Conservation (phyloP, 441 rosid species). For the Populus hybrid region DNA sequence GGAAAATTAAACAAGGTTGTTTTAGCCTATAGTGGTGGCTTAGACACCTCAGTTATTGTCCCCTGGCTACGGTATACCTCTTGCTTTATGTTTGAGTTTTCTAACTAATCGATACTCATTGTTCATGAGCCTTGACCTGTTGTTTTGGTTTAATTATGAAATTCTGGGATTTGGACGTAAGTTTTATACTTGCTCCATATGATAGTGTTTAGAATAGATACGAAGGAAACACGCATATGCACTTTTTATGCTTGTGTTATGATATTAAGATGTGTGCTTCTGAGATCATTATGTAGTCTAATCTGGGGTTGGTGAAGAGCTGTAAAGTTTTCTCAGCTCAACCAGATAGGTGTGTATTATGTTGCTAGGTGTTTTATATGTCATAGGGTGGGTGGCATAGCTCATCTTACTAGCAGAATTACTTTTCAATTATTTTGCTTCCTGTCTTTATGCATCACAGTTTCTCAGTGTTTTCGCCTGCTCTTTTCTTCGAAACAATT, state of each 20-base stretch:
- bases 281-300: background rate
- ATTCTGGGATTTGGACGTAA: background rate
- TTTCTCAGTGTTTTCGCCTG: background rate
- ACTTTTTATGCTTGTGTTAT: background rate
- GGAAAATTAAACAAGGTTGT: conserved; percentile 87
- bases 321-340: background rate
- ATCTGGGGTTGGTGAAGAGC: background rate
- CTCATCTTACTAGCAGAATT: background rate
- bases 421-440: background rate
- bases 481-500: background rate
- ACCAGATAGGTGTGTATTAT: background rate
- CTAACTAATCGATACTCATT: background rate
- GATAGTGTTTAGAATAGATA: background rate
- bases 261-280: background rate
- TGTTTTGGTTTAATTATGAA: background rate
- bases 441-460: background rate
- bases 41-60: conserved; percentile 92
- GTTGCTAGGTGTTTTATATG: background rate
- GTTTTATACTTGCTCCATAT: background rate
- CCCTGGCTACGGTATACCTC: conserved; percentile 81
- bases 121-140: background rate
- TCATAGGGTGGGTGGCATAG: background rate
- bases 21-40: conserved; percentile 90
- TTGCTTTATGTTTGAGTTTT: conserved; percentile 5
- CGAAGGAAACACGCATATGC: background rate